phyloP scores from a whole-genome alignment of 805 yeast genomes.

The Ogataea salicorniae region DNA sequence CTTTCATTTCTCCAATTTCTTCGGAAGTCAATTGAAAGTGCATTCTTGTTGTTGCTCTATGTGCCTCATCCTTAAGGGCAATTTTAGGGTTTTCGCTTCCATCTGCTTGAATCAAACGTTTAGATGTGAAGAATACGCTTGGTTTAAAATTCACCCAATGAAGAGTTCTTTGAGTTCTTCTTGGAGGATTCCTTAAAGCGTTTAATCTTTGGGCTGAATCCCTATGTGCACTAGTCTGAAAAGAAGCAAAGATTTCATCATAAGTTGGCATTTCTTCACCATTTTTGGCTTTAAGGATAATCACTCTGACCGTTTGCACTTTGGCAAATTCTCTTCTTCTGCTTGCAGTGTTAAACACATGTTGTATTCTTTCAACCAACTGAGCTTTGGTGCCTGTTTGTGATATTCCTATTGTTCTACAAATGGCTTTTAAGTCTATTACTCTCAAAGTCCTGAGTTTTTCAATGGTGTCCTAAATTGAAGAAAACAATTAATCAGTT shows the following conservation, averaged over 20 bases:
- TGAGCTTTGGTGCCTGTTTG: background rate
- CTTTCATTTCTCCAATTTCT: conserved; percentile 36
- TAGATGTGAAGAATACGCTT: conserved; percentile 52
- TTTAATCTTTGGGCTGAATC: conserved; percentile 52
- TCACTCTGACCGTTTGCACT: conserved; percentile 24
- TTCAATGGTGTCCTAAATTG: background rate
- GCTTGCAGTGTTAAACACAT: background rate
- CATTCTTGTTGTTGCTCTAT: conserved; percentile 41
- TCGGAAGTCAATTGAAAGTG: conserved; percentile 38
- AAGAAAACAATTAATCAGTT: background rate
- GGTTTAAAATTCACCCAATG: conserved; percentile 43
- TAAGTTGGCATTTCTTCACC: no score
- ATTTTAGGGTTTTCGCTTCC: conserved; percentile 38
- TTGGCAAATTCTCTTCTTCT: conserved; percentile 19
- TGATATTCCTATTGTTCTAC: background rate
- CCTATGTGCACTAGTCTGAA: no score
- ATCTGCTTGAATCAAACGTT: conserved; percentile 37
- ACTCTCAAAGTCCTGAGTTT: background rate
- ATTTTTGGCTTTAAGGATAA: no score
- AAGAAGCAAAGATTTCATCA: no score
- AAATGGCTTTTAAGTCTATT: background rate
- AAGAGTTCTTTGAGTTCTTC: background rate
- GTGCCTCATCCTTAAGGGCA: conserved; percentile 34
- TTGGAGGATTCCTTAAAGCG: background rate
- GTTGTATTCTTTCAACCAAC: background rate